These are phyloP conservation scores for Raffaelea ambrosiae DNA, from an alignment of 2,329 filamentous ascomycete genomes.

Conservation along the genomic window DNA sequence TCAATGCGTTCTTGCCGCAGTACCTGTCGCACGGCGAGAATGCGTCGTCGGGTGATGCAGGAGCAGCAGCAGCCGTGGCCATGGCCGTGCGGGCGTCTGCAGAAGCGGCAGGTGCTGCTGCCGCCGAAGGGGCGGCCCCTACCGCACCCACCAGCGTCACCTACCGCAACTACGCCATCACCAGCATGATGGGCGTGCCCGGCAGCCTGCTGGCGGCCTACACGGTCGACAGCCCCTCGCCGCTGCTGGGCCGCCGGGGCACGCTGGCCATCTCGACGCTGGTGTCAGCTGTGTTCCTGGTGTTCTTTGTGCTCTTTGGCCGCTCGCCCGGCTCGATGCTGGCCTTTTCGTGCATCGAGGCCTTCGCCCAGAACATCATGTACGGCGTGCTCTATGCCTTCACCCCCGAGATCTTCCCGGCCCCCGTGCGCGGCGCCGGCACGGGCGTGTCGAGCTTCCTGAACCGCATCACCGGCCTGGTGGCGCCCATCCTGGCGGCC, in stretches of 20 bases:
- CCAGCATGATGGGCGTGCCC: slow-evolving; percentile 66
- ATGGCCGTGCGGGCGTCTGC: slow-evolving; percentile 16
- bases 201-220: slow-evolving; percentile 68
- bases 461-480: slow-evolving; percentile 58
- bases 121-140: too few species aligned
- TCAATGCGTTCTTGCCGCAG: slow-evolving; percentile 85
- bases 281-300: slow-evolving; percentile 60
- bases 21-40: slow-evolving; percentile 57
- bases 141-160: slow-evolving; percentile 36
- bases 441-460: slow-evolving; percentile 65
- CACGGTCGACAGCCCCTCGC: slow-evolving; percentile 56
- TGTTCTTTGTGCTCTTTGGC: slow-evolving; percentile 55
- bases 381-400: slow-evolving; percentile 71
- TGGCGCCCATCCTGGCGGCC: slow-evolving; percentile 61
- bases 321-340: slow-evolving; percentile 50
- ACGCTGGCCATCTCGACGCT: slow-evolving; percentile 62
- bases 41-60: slow-evolving; percentile 9
- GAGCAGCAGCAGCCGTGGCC: slow-evolving; percentile 21
- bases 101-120: slow-evolving; percentile 14
- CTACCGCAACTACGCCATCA: slow-evolving; percentile 79
- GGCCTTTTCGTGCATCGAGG: slow-evolving; percentile 57
- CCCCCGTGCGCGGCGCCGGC: slow-evolving; percentile 61
- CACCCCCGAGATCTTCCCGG: slow-evolving; percentile 69
- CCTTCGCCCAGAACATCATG: slow-evolving; percentile 69
- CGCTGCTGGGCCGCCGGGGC: slow-evolving; percentile 59